Evolutionary conservation across 2,329 filamentous ascomycete genomes (phyloP).

Genomic region (Fusarium circinatum): DNA sequence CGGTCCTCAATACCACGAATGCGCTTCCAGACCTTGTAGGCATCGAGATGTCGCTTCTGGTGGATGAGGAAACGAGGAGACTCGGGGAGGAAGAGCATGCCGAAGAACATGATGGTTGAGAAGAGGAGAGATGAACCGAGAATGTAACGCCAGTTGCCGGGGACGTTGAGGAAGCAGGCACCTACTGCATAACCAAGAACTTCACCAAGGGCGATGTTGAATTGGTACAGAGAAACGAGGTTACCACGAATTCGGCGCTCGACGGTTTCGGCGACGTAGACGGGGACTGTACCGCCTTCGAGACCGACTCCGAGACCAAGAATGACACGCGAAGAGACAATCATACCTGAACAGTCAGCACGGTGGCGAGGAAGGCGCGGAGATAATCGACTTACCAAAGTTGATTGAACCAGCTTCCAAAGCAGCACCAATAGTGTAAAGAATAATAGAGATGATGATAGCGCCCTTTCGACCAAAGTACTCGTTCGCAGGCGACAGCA

Average conservation of each 20-base stretch:
- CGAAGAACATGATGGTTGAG: slow-evolving; percentile 58
- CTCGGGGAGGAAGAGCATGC: slow-evolving; percentile 79
- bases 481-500: slow-evolving; percentile 75
- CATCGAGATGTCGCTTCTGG: slow-evolving; percentile 59
- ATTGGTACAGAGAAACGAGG: slow-evolving; percentile 78
- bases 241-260: slow-evolving; percentile 75
- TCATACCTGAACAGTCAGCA: slow-evolving; percentile 61
- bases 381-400: slow-evolving; percentile 56
- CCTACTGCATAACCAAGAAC: slow-evolving; percentile 76
- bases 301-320: slow-evolving; percentile 77
- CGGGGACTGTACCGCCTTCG: slow-evolving; percentile 78
- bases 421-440: slow-evolving; percentile 76
- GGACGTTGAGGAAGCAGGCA: slow-evolving; percentile 76
- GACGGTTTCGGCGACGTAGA: slow-evolving; percentile 80
- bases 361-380: accelerated
- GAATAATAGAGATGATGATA: slow-evolving; percentile 74
- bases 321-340: slow-evolving; percentile 73
- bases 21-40: slow-evolving; percentile 76
- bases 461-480: slow-evolving; percentile 73
- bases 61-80: slow-evolving; percentile 76
- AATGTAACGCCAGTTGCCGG: slow-evolving; percentile 78
- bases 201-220: slow-evolving; percentile 80
- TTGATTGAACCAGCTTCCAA: slow-evolving; percentile 74
- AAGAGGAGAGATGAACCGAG: slow-evolving; percentile 78
- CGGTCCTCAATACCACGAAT: slow-evolving; percentile 69